These are phyloP conservation scores for Cyberlindnera euphorbiae DNA, from an alignment of 805 yeast species.

Conservation along the genomic window DNA sequence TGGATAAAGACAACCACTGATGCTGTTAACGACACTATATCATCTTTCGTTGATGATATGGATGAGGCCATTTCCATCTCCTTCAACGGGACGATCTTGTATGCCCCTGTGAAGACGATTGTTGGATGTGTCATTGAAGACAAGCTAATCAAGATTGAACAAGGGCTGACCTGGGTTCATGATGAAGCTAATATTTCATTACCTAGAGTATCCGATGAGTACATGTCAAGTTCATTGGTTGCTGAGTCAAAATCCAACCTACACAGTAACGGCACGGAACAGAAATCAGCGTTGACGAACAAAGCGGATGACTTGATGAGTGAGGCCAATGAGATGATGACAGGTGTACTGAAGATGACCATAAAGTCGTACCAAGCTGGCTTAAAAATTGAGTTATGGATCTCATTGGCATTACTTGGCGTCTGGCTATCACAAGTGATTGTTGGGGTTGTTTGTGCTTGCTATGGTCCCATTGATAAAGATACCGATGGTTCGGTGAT, in stretches of 20 bases:
- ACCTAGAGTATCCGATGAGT: slow-evolving; percentile 43
- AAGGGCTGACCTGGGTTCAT: slow-evolving; percentile 77
- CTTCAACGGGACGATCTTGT: slow-evolving; percentile 67
- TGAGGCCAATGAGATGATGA: slow-evolving; percentile 24
- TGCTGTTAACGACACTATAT: slow-evolving; percentile 56
- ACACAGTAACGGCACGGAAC: too few relatives aligned
- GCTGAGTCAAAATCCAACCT: slow-evolving; percentile 2
- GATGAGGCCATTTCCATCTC: slow-evolving; percentile 51
- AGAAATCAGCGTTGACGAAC: too few relatives aligned
- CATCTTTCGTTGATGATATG: slow-evolving; percentile 51
- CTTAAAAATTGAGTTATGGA: slow-evolving; percentile 40
- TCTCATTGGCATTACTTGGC: slow-evolving; percentile 39
- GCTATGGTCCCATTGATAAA: not conserved
- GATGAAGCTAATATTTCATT: slow-evolving; percentile 53
- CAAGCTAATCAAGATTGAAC: slow-evolving; percentile 59
- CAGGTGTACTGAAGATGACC: slow-evolving; percentile 23
- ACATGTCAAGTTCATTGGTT: slow-evolving; percentile 22
- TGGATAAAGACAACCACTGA: slow-evolving; percentile 56
- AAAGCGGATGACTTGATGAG: slow-evolving; percentile 11
- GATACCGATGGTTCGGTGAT: not conserved
- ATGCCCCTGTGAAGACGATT: slow-evolving; percentile 56
- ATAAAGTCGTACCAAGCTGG: slow-evolving; percentile 32
- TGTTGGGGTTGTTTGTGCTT: slow-evolving; percentile 28
- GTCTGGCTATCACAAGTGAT: slow-evolving; percentile 46
- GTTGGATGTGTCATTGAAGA: slow-evolving; percentile 78